Evolutionary conservation across 768 basidiomycete genomes (phyloP), one percentile per base, ranked within the genome.

Genomic region (Coprinopsis marcescibilis): DNA sequence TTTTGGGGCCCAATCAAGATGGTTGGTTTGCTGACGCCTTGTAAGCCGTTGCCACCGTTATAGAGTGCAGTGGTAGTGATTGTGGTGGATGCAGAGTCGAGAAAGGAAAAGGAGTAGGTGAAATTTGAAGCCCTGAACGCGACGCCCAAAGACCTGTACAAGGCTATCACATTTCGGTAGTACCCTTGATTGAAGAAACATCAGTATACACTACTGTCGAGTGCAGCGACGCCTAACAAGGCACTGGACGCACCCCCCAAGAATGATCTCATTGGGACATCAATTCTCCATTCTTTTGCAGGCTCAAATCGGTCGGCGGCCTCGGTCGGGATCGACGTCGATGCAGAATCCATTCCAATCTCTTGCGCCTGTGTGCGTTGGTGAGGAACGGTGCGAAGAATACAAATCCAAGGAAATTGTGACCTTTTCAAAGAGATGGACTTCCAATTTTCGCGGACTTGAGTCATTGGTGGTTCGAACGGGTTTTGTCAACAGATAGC

Each of bases 231-330:
- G n/a, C n/a, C n/a, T n/a, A n/a, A n/a, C 10, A 29, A 29, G 29
- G 3, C 15, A 15, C 21, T 40, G 20, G 13, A 54, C 76, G 42
- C 45, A 81, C 85, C 84, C 66, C 81, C 81, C 71, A 89, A 85
- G 57, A 89, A 89, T 1, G 81, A 81, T 32, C 87, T 66, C 87
- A 89, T 89, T 0, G 87, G 87, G 0, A 88, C 85, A 57, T 89
- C 86, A 2, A 89, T 70, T 45, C 78, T 66, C 71, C 77, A 77
- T 40, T 72, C 66, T 57, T 17, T 61, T 61, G 8, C 62, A 49
- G 3, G 60, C 68, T 3, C 65, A 64, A 30, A 64, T 58, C 14
- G n/a, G n/a, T n/a, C n/a, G n/a, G n/a, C n/a, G n/a, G n/a, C n/a
- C n/a, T n/a, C n/a, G n/a, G n/a, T n/a, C n/a, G 65, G 62, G 4